phyloP scores from a whole-genome alignment of 331 rosid genomes.

The Telfairia occidentalis region DNA sequence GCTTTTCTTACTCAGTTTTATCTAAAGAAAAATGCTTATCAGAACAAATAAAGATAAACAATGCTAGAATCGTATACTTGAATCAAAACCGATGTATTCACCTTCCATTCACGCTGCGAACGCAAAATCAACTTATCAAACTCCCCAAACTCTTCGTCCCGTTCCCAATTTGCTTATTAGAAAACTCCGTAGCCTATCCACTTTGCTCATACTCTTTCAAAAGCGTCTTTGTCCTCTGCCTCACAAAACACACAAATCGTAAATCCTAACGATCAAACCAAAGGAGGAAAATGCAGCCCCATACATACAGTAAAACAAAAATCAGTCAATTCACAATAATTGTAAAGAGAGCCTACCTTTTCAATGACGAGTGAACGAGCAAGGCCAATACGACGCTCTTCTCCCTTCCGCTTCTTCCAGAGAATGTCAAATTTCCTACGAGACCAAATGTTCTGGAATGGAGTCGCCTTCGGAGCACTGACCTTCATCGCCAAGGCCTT shows the following conservation, averaged over 20 bases:
- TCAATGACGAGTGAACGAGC: constrained; percentile 64
- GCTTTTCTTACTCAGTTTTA: constrained; percentile 54
- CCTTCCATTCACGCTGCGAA: constrained; percentile 60
- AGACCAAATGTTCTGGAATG: constrained; percentile 81
- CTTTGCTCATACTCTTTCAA: constrained; percentile 67
- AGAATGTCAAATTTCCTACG: constrained; percentile 58
- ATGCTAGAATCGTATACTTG: not conserved
- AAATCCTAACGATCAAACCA: not conserved
- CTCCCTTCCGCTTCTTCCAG: constrained; percentile 81
- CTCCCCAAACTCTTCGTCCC: constrained; percentile 50
- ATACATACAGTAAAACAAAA: not conserved
- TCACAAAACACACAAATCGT: not conserved
- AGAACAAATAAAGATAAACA: not conserved
- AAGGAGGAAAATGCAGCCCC: not conserved
- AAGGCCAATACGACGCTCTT: constrained; percentile 52
- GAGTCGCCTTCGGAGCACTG: constrained; percentile 32
- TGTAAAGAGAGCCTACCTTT: constrained; percentile 23
- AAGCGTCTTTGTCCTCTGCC: constrained; percentile 66
- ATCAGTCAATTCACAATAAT: not conserved
- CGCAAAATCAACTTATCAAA: constrained; percentile 73
- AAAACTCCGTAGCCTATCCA: constrained; percentile 42
- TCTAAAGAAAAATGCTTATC: constrained; percentile 13
- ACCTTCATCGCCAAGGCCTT: constrained; percentile 46
- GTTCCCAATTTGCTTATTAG: constrained; percentile 81
- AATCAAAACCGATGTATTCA: constrained; percentile 4